Percentiles rank a stretch among this genome's conserved stretches.
Evolutionary conservation across 176 grass and related monocot genomes (phyloP).

Genomic region (Oropetium thomaeum): DNA sequence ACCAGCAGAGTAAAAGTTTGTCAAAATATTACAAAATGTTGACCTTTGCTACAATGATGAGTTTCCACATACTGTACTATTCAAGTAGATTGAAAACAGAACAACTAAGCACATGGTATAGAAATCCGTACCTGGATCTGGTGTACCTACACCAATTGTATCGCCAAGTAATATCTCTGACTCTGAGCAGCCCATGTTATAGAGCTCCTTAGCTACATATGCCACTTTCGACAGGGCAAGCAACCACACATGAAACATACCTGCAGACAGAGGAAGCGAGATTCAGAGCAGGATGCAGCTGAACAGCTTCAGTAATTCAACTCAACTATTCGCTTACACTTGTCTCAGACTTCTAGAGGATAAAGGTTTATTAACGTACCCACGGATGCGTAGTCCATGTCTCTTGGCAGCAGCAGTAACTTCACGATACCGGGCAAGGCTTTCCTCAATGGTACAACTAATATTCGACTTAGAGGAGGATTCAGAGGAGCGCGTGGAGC

Average conservation of each 20-base stretch:
- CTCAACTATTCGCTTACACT: neutral
- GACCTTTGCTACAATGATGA: neutral
- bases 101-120: neutral
- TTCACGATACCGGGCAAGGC: slow-evolving; percentile 60
- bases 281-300: neutral
- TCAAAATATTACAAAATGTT: neutral
- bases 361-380: slow-evolving; percentile 42
- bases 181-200: slow-evolving; percentile 85
- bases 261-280: slow-evolving; percentile 9
- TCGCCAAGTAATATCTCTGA: slow-evolving; percentile 91
- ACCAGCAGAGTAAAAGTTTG: neutral
- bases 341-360: neutral
- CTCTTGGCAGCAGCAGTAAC: slow-evolving; percentile 66
- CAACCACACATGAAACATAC: slow-evolving; percentile 81
- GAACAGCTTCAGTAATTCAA: neutral
- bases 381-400: slow-evolving; percentile 56
- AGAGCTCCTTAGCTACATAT: slow-evolving; percentile 81
- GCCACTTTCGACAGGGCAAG: slow-evolving; percentile 68
- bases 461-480: slow-evolving; percentile 87
- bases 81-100: neutral
- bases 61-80: slow-evolving; percentile 6
- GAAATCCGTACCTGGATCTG: slow-evolving; percentile 77
- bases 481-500: too few relatives aligned
- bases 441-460: slow-evolving; percentile 81
- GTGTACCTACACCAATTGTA: slow-evolving; percentile 92